Conservation (phyloP, 2,329 filamentous ascomycete species). For the Fusarium floridanum region DNA sequence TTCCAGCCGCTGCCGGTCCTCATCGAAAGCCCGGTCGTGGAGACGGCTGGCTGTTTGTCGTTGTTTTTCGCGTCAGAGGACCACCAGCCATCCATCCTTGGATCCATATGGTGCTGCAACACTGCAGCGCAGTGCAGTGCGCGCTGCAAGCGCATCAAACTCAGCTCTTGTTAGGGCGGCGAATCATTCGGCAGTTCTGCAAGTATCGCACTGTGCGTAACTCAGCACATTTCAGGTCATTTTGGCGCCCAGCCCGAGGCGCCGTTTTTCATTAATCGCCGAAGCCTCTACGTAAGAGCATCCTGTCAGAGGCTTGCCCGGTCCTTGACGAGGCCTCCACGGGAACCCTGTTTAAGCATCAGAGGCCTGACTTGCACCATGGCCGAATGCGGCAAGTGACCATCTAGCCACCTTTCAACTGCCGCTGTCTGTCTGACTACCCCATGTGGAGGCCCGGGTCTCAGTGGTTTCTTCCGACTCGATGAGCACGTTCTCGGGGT, state of each 20-base stretch:
- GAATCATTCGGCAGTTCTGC: conserved; percentile 26
- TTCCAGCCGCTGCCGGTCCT: conserved; percentile 16
- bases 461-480: conserved; percentile 24
- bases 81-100: background rate
- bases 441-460: conserved; percentile 26
- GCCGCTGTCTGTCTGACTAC: conserved; percentile 24
- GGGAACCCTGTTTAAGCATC: background rate
- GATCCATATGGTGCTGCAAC: background rate
- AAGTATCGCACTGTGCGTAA: conserved; percentile 8
- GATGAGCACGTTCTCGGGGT: conserved; percentile 8
- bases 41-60: conserved; percentile 4
- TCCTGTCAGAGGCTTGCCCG: background rate
- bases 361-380: background rate
- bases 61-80: conserved; percentile 12
- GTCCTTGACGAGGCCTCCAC: conserved; percentile 22
- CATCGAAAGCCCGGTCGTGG: conserved; percentile 26
- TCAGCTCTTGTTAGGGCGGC: conserved; percentile 13
- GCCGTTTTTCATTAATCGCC: conserved; percentile 9
- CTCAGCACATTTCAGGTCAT: conserved; percentile 25
- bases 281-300: conserved; percentile 1
- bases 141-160: background rate
- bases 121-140: background rate
- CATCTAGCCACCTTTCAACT: conserved; percentile 29
- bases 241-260: conserved; percentile 20
- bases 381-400: conserved; percentile 7